phyloP scores from a whole-genome alignment of 495 filamentous ascomycete species.

The Cercophora scortea region DNA sequence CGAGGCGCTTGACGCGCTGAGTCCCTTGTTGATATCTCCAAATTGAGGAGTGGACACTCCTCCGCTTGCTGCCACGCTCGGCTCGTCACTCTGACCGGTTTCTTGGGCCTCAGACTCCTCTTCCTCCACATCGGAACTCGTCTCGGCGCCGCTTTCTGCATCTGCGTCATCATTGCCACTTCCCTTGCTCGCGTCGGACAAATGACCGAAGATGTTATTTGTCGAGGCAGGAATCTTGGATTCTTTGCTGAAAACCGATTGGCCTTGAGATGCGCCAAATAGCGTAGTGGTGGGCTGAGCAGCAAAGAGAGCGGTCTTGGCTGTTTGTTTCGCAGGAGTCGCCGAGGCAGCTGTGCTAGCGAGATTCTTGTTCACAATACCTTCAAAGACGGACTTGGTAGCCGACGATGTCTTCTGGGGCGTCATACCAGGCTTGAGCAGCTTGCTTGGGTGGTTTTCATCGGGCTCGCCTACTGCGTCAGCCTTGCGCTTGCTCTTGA shows the following conservation, averaged over 20 bases:
- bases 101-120: conserved; percentile 35
- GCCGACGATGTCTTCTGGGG: conserved; percentile 34
- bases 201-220: conserved; percentile 54
- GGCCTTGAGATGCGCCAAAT: conserved; percentile 9
- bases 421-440: conserved; percentile 41
- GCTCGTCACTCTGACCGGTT: conserved; percentile 20
- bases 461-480: conserved; percentile 29
- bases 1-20: conserved; percentile 21
- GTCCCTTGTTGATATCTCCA: conserved; percentile 10
- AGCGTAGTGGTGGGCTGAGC: conserved; percentile 4
- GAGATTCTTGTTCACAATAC: conserved; percentile 28
- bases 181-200: conserved; percentile 46
- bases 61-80: conserved; percentile 24
- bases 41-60: conserved; percentile 29
- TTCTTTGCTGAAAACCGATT: conserved; percentile 19
- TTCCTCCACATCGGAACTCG: conserved; percentile 34
- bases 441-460: conserved; percentile 53
- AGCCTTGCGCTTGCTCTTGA: conserved; percentile 38
- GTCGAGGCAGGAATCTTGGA: conserved; percentile 14
- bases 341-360: conserved; percentile 2
- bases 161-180: conserved; percentile 37
- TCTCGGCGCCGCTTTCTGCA: conserved; percentile 38
- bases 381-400: conserved; percentile 39
- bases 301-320: conserved; percentile 24
- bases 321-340: conserved; percentile 13